Conservation (phyloP, 2,329 filamentous ascomycete genomes). For the Triangularia setosa region DNA sequence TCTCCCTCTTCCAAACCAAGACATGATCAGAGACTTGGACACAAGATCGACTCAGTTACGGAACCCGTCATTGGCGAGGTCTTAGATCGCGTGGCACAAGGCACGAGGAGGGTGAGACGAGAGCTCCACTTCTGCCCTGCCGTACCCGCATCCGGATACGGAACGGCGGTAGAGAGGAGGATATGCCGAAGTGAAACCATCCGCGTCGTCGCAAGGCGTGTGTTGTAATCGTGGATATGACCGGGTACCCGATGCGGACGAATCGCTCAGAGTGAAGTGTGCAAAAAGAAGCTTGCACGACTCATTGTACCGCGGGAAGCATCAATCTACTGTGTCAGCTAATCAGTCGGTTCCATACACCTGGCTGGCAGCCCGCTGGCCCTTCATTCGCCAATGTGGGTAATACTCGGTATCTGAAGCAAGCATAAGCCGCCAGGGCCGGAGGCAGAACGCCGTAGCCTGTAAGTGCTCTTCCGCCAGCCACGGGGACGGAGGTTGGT, state of each 20-base stretch:
- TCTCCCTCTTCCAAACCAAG: background rate
- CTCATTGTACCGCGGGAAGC: slow-evolving; percentile 6
- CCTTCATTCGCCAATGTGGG: background rate
- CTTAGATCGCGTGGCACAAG: slow-evolving; percentile 10
- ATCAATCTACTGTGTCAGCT: background rate
- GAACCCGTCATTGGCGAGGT: slow-evolving; percentile 8
- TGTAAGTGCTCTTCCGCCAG: background rate
- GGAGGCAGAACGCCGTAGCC: background rate
- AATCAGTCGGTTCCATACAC: background rate
- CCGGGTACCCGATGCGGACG: slow-evolving; percentile 11
- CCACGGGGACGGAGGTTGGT: slow-evolving; percentile 6
- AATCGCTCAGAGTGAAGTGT: background rate
- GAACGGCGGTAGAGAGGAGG: slow-evolving; percentile 2
- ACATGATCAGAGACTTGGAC: slow-evolving; percentile 9
- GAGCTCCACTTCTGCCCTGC: slow-evolving; percentile 4
- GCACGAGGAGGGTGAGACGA: slow-evolving; percentile 9
- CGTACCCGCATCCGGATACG: slow-evolving; percentile 14
- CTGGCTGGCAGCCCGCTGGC: background rate
- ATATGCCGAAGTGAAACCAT: background rate
- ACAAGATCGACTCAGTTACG: slow-evolving; percentile 6
- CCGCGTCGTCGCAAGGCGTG: background rate
- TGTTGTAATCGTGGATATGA: slow-evolving; percentile 2
- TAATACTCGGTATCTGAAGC: background rate
- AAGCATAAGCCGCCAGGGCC: background rate
- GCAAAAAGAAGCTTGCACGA: background rate